These are phyloP conservation scores for Wickerhamomyces sp. DNA, from an alignment of 1,139 yeast species.

Conservation along the genomic window DNA sequence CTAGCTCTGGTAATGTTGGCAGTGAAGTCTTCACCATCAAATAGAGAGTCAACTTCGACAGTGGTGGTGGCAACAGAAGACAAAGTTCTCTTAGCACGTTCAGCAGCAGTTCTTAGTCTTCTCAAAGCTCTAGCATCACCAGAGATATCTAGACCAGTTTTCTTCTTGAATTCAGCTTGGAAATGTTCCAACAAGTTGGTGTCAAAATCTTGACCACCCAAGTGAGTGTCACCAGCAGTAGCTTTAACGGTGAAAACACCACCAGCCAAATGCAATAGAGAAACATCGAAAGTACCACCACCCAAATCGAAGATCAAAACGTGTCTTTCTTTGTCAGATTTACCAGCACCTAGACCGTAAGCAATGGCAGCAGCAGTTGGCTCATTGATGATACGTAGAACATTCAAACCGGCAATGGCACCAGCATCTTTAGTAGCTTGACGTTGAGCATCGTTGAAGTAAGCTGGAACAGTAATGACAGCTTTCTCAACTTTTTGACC, in stretches of 20 bases:
- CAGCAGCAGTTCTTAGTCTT: conserved; percentile 98
- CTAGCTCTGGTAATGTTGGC: conserved; percentile 98
- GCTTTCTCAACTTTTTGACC: conserved; percentile 94
- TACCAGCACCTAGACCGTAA: conserved; percentile 95
- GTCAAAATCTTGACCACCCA: conserved; percentile 99
- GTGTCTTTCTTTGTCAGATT: conserved; percentile 81
- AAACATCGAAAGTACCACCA: conserved; percentile 99
- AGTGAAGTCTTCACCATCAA: conserved; percentile 95
- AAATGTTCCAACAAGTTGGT: conserved; percentile 93
- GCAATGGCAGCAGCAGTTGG: conserved; percentile 99
- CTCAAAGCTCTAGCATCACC: conserved; percentile 93
- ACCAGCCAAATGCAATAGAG: conserved; percentile 93
- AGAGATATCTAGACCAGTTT: conserved; percentile 91
- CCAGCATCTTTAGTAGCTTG: conserved; percentile 99
- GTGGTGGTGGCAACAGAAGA: conserved; percentile 96
- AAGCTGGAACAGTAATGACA: conserved; percentile 94
- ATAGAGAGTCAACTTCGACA: conserved; percentile 93
- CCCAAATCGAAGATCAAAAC: conserved; percentile 94
- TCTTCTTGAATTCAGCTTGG: conserved; percentile 93
- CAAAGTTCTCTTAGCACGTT: conserved; percentile 98
- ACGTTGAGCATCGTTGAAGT: conserved; percentile 96
- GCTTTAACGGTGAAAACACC: conserved; percentile 99
- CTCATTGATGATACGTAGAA: conserved; percentile 93
- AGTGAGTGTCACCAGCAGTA: conserved; percentile 99
- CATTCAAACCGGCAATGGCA: conserved; percentile 95